Evolutionary conservation across 257 asterid species (phyloP).

Genomic region (Cynanchum wilfordii): DNA sequence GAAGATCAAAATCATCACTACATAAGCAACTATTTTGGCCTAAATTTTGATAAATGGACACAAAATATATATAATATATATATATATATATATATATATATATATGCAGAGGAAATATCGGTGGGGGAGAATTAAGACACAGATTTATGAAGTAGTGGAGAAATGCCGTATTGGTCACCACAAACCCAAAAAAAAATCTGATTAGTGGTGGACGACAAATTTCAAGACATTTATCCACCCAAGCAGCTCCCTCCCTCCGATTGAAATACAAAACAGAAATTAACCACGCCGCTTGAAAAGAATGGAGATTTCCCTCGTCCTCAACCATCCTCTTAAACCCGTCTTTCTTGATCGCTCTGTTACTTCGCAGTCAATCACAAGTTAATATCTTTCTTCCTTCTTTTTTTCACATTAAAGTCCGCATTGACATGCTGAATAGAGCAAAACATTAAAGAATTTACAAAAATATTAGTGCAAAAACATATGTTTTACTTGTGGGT

Average conservation of each 20-base stretch:
- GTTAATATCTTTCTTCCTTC: constrained; percentile 19
- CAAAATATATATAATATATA: too few relatives aligned
- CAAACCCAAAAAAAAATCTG: background rate
- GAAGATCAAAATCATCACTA: background rate
- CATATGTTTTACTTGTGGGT: background rate
- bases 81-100: too few relatives aligned
- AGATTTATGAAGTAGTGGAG: background rate
- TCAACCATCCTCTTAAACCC: constrained; percentile 55
- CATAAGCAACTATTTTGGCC: background rate
- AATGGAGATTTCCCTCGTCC: constrained; percentile 52
- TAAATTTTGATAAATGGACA: background rate
- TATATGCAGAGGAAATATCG: background rate
- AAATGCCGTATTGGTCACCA: background rate
- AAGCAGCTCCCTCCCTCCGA: constrained; percentile 2
- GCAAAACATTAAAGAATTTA: background rate
- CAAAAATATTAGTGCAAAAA: background rate
- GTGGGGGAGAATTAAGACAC: background rate
- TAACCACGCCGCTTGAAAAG: constrained; percentile 1
- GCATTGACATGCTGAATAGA: background rate
- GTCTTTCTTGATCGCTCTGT: constrained; percentile 30
- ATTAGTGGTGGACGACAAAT: constrained; percentile 34
- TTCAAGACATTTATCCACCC: constrained; percentile 25
- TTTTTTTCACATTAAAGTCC: background rate
- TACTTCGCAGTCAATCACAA: constrained; percentile 14
- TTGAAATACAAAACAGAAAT: background rate